Evolutionary conservation across 441 rosid species (phyloP), one percentile per base, ranked within the genome.

Genomic region (Raphanus hybrid): DNA sequence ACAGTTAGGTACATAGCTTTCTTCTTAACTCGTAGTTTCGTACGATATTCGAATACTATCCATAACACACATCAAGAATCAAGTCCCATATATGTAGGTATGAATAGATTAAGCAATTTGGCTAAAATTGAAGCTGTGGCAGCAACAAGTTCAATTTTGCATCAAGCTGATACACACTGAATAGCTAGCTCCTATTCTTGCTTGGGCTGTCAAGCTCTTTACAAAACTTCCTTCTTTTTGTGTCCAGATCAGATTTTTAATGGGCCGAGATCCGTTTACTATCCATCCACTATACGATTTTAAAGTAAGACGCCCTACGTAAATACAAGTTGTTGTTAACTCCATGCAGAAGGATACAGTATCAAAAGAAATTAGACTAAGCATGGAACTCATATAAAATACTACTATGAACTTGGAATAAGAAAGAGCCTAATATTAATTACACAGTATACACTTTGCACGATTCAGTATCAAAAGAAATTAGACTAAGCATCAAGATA

Each of bases 1-100:
- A 62, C 79, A 76, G n/a, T 43, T 43, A 43, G 50, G 50, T 1
- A 2, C 52, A 79, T 67, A 45, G 94, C 90, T 85, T 90, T 92
- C 85, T 86, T 90, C 6, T 43, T 43, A 43, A 43, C 50, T 43
- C n/a, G n/a, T n/a, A n/a, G n/a, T n/a, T n/a, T n/a, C n/a, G 0
- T 6, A 14, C 8, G 11, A 52, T 16, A 8, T 76, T 70, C 50
- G 58, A 69, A 54, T 23, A 37, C 14, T 34, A 61, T 68, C 63
- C 34, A 62, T 9, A 15, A 6, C 26, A 61, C 52, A 60, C 12
- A 32, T 20, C 29, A 58, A 8, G 34, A 58, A 3, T 15, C 23
- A 54, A 48, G 16, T 48, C 55, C 16, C 16, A 5, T 48, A 50
- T 50, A 5, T 48, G 14, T 50, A 50, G 15, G 20, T 50, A 6